phyloP scores from a whole-genome alignment of 1,284 basidiomycete species.

The Ceraceosorus guamensis region DNA sequence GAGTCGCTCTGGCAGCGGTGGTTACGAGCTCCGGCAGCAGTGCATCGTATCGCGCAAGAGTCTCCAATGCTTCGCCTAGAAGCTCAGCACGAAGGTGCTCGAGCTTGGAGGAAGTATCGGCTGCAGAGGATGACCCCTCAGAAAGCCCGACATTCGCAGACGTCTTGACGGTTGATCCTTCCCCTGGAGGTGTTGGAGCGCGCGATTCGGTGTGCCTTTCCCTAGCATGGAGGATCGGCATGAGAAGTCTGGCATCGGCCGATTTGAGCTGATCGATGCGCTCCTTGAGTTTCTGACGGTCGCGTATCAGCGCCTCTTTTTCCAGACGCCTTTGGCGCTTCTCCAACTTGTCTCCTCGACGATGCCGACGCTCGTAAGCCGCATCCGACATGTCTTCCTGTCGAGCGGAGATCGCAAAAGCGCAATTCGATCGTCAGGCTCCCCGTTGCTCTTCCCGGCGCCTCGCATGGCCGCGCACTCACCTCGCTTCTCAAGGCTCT shows the following conservation, averaged over 20 bases:
- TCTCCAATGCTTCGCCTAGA: conserved; percentile 25
- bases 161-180: no score
- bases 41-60: conserved; percentile 28
- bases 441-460: not conserved
- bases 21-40: conserved; percentile 7
- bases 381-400: conserved; percentile 69
- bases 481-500: conserved; percentile 23
- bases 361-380: conserved; percentile 74
- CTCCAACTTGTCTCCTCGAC: conserved; percentile 77
- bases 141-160: no score
- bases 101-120: conserved; percentile 9
- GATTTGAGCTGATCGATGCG: conserved; percentile 73
- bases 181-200: not conserved
- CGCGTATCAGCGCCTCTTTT: conserved; percentile 79
- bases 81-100: conserved; percentile 28
- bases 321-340: conserved; percentile 75
- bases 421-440: not conserved
- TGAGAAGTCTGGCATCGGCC: conserved; percentile 56
- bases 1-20: no score
- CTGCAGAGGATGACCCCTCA: not conserved
- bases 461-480: not conserved
- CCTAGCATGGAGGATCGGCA: conserved; percentile 25
- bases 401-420: not conserved
- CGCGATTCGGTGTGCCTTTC: conserved; percentile 17
- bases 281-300: conserved; percentile 81